These are phyloP conservation scores for Nemania sp. DNA, from an alignment of 2,329 filamentous ascomycete species.

Conservation along the genomic window DNA sequence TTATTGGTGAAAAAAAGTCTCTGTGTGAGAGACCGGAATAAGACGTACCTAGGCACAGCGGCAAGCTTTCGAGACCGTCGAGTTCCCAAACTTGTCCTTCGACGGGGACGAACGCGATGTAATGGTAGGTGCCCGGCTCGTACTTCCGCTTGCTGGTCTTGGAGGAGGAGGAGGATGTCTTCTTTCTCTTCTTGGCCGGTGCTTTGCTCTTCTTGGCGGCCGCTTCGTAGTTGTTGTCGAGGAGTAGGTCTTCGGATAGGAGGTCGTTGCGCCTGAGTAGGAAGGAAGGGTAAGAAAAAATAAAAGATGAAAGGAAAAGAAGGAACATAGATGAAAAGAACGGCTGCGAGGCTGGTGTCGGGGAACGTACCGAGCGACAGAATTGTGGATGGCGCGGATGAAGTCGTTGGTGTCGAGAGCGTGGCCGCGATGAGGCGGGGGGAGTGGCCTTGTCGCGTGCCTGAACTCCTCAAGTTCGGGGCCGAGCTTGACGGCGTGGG, in stretches of 20 bases:
- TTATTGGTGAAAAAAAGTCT: neutral
- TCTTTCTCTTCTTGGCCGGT: conserved; percentile 25
- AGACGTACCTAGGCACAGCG: conserved; percentile 62
- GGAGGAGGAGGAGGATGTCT: no score
- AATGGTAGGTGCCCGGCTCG: conserved; percentile 76
- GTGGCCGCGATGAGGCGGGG: conserved; percentile 75
- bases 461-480: conserved; percentile 74
- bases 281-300: conserved; percentile 12
- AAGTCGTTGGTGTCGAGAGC: conserved; percentile 74
- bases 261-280: conserved; percentile 70
- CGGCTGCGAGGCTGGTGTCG: neutral
- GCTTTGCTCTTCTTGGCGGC: conserved; percentile 42
- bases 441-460: conserved; percentile 68
- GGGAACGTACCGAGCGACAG: conserved; percentile 68
- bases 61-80: conserved; percentile 78
- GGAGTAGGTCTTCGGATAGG: conserved; percentile 69
- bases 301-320: neutral
- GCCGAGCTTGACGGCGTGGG: conserved; percentile 68
- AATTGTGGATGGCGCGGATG: conserved; percentile 84
- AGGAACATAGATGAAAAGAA: no score
- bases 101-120: conserved; percentile 83
- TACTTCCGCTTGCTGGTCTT: conserved; percentile 46
- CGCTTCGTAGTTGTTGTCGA: conserved; percentile 60
- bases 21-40: no score
- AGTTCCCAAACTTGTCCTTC: conserved; percentile 82